These are phyloP conservation scores for Fusarium albosuccineum DNA, from an alignment of 2,329 filamentous ascomycete genomes.

Conservation along the genomic window DNA sequence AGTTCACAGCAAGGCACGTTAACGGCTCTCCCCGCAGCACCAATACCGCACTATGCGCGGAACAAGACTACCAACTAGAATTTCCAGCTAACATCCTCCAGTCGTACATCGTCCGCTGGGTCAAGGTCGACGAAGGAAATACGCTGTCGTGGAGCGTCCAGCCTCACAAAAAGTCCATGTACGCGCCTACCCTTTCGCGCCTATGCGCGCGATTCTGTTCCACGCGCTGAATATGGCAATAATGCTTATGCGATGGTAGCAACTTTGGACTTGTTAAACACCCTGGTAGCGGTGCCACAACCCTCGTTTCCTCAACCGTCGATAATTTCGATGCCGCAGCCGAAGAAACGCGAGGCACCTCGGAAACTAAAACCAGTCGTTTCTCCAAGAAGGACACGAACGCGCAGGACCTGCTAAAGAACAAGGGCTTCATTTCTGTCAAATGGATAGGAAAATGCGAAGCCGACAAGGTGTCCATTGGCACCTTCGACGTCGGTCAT, in stretches of 20 bases:
- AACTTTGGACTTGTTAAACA: slow-evolving; percentile 99
- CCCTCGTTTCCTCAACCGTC: slow-evolving; percentile 57
- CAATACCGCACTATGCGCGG: neutral
- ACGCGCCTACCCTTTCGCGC: slow-evolving; percentile 44
- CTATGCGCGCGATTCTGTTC: neutral
- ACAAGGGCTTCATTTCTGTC: slow-evolving; percentile 76
- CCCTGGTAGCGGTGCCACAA: slow-evolving; percentile 77
- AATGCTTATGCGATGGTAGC: slow-evolving; percentile 55
- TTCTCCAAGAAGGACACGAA: slow-evolving; percentile 70
- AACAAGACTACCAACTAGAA: neutral
- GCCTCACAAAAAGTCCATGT: slow-evolving; percentile 97
- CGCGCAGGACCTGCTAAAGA: slow-evolving; percentile 72
- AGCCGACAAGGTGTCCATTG: slow-evolving; percentile 93
- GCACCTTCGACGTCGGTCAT: slow-evolving; percentile 81
- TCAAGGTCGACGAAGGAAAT: slow-evolving; percentile 88
- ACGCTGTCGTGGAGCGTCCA: slow-evolving; percentile 98
- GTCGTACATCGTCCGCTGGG: slow-evolving; percentile 99
- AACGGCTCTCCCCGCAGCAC: neutral
- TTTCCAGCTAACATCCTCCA: slow-evolving; percentile 56
- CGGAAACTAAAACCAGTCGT: slow-evolving; percentile 61
- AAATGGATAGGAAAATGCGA: slow-evolving; percentile 97
- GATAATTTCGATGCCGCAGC: slow-evolving; percentile 62
- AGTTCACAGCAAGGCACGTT: slow-evolving; percentile 91
- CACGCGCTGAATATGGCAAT: neutral
- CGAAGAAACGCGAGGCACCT: slow-evolving; percentile 59